Evolutionary conservation across 192 early-diverging fungal species (phyloP), one percentile per base, ranked within the genome.

Genomic region (Mortierella antarctica): DNA sequence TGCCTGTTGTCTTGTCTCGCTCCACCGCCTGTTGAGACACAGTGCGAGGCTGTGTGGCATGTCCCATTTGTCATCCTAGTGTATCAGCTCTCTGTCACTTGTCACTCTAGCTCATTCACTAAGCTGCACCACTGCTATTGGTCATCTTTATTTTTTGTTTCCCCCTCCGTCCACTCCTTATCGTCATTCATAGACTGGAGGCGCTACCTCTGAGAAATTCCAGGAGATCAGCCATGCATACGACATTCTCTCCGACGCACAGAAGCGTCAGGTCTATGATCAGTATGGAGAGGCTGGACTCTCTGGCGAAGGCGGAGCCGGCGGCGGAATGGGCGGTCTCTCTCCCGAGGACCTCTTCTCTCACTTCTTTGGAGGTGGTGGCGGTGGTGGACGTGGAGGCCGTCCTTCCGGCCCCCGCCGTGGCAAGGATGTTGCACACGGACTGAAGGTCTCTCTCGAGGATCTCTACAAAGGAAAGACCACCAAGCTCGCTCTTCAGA

Each of bases 181-280:
- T 51, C 50, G 13, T 51, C 17, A 51, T 59, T 15, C 31, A 45
- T 72, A 80, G 77, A 80, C 77, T 58, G 77, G 77, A 55, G 77
- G 77, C 59, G 77, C 77, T 67, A 80, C 95, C 46, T 93, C 89
- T 56, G 96, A 97, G 44, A 91, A 92, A 82, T 99, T 99, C 89
- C 98, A 99, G 86, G 97, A 99, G 65, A 96, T 99, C 70, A 96
- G 95, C 53, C 96, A 98, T 82, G 97, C 98, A 11, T 99, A 97
- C 78, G 97, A 99, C 78, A 91, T 95, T 61, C 92, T 99, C 39
- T 96, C 95, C 14, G 97, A 99, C 83, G 53, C 88, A 58, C 86
- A 98, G 40, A 97, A 97, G 86, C 90, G 96, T 61, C 85, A 91
- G 62, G 88, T 95, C 65, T 99, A 99, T 84, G 98, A 99, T 78